Base-by-base conservation (phyloP, 495 filamentous ascomycete species). In the Letharia columbiana region DNA sequence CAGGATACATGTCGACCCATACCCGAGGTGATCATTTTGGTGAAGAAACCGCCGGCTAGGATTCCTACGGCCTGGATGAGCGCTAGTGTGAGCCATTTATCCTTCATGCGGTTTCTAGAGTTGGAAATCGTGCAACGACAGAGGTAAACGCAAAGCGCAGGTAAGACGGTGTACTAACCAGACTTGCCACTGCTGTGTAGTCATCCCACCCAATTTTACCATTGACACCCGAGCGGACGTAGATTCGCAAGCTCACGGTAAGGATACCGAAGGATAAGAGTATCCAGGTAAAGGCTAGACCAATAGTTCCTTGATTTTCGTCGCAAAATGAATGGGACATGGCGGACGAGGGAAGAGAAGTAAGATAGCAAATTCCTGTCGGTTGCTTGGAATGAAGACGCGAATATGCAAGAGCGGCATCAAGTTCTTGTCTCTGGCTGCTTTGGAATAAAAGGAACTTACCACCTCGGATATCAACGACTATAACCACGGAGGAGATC, bases 171-270 rank as follows among this genome's bases (percentile, higher is more conserved):
- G 5, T n/a, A 45, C 44, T 68, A 10, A 65, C 62, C 10, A 68
- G 57, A n/a, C 67, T 57, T 37, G 62, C 67, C 37, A 68, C 28
- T 13, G 67, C 62, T 28, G 67, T 61, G 15, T 61, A 68, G 52
- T 68, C 62, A 61, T 68, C 62, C 67, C 61, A 65, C 18, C 67
- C 49, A 62, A 61, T 52, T 15, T 54, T 65, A n/a, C 47, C 57
- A 31, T 56, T 62, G 54, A 40, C 47, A 54, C 44, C 45, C 15
- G 65, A 49, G 23, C 57, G 50, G n/a, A 68, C 37, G 7, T 68
- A 65, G 8, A 68, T n/a, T 10, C 67, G 62, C 28, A 65, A 50
- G 31, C 18, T 42, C 17, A 68, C 67, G 37, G 52, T 45, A 18
- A 68, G 15, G 28, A 60, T 57, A 28, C 45, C 62, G 12, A 68